Evolutionary conservation across 2,329 filamentous ascomycete species (phyloP).

Genomic region (Phoma sp.): DNA sequence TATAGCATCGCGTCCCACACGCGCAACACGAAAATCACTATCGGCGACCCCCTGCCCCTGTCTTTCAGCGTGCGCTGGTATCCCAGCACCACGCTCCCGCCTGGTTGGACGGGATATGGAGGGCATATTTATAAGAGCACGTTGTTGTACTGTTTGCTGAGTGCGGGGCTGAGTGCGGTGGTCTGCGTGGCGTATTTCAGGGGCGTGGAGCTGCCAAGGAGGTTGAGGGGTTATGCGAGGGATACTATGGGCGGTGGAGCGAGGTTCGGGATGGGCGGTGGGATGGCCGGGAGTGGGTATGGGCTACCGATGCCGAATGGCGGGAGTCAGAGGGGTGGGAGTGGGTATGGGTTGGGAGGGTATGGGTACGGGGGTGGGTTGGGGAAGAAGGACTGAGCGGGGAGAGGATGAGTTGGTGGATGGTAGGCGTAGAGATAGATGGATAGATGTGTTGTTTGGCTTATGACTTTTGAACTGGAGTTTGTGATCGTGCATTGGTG

Average conservation of each 20-base stretch:
- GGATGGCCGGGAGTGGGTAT: slow-evolving; percentile 36
- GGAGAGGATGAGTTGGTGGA: neutral
- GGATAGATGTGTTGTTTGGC: neutral
- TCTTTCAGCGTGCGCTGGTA: slow-evolving; percentile 87
- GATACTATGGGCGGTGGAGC: slow-evolving; percentile 53
- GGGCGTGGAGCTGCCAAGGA: slow-evolving; percentile 58
- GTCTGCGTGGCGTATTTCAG: slow-evolving; percentile 62
- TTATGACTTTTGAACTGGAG: too few species aligned
- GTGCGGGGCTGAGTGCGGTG: slow-evolving; percentile 55
- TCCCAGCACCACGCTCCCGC: slow-evolving; percentile 71
- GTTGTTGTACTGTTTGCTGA: slow-evolving; percentile 57
- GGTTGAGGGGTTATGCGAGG: slow-evolving; percentile 62
- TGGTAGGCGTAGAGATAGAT: neutral
- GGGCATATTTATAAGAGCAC: slow-evolving; percentile 59
- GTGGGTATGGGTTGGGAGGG: slow-evolving; percentile 48
- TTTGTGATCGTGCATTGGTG: too few species aligned
- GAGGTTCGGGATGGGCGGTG: slow-evolving; percentile 44
- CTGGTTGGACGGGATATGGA: slow-evolving; percentile 59
- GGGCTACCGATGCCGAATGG: slow-evolving; percentile 41
- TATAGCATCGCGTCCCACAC: slow-evolving; percentile 76
- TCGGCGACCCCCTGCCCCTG: slow-evolving; percentile 83
- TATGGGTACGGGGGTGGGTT: slow-evolving; percentile 52
- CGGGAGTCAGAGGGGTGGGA: slow-evolving; percentile 40
- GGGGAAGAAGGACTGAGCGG: slow-evolving; percentile 51
- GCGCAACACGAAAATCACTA: slow-evolving; percentile 71